phyloP scores from a whole-genome alignment of 139 green algal genomes.

The Chlamydomonas incerta region DNA sequence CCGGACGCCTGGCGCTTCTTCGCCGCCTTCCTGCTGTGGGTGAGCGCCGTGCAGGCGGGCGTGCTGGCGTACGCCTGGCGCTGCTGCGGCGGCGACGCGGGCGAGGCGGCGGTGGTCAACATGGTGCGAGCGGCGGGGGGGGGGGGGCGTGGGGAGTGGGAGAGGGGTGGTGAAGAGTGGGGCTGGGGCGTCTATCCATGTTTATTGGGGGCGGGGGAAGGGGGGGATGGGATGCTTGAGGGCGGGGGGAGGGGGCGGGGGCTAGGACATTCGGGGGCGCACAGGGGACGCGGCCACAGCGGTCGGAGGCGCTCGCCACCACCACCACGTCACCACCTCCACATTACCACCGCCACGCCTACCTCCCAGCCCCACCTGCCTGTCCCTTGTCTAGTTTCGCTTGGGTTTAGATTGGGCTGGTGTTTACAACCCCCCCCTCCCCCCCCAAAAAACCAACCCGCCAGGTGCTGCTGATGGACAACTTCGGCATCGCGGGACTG shows the following conservation, averaged over 20 bases:
- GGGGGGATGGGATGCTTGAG: no score
- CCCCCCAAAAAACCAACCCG: no score
- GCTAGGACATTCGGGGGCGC: no score
- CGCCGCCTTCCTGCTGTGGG: conserved; percentile 39
- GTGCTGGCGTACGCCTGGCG: conserved; percentile 33
- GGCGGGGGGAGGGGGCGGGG: no score
- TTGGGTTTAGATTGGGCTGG: no score
- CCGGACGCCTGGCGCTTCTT: conserved; percentile 36
- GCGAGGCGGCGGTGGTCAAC: conserved; percentile 45
- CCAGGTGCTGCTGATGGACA: conserved; percentile 43
- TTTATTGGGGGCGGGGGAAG: neutral
- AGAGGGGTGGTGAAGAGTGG: neutral
- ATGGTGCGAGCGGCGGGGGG: neutral
- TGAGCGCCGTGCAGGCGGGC: neutral
- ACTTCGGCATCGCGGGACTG: conserved; percentile 51
- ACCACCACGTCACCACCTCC: neutral
- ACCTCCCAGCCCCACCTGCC: no score
- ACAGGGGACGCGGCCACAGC: no score
- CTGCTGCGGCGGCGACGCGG: conserved; percentile 10
- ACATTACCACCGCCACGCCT: neutral
- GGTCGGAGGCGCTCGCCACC: no score
- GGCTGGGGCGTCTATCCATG: no score
- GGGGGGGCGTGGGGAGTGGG: neutral
- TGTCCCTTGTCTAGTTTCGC: no score
- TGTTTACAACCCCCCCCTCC: no score